Evolutionary conservation across 2,329 filamentous ascomycete species (phyloP).

Genomic region (Thermoascus crustaceus): DNA sequence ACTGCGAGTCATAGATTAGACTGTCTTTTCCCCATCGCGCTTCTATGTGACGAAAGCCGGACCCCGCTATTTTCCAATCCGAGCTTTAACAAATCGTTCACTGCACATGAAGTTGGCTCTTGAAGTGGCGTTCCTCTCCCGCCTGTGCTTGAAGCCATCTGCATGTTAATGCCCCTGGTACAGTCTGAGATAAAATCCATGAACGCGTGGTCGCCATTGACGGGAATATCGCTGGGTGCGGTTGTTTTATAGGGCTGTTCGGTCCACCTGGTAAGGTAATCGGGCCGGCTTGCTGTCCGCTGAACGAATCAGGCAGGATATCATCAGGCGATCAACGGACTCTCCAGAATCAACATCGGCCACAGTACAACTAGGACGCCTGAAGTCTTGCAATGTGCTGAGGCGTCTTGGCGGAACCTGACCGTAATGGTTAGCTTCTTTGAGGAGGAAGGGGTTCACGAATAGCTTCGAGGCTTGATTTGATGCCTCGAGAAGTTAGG

Average conservation of each 20-base stretch:
- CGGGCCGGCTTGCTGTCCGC: background rate
- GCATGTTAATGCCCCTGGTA: background rate
- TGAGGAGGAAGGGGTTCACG: background rate
- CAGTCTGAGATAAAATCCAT: background rate
- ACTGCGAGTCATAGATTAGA: background rate
- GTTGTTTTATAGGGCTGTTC: background rate
- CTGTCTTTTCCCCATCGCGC: background rate
- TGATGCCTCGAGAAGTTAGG: background rate
- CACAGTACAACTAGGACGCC: background rate
- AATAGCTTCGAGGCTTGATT: background rate
- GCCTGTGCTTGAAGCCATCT: background rate
- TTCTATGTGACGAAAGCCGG: background rate
- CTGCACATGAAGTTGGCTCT: background rate
- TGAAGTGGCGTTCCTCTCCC: background rate
- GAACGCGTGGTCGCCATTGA: background rate
- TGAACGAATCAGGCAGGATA: background rate
- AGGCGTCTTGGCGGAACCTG: too few species aligned
- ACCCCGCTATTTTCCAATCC: background rate
- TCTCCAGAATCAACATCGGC: background rate
- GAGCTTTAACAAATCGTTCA: background rate
- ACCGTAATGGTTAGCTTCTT: too few species aligned
- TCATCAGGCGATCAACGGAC: background rate
- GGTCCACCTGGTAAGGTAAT: background rate
- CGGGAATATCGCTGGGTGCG: background rate
- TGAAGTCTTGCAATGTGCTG: too few species aligned